Percentiles rank a stretch among this genome's conserved stretches.
These are phyloP conservation scores for Acaromyces ingoldii DNA, from an alignment of 1,284 basidiomycete species.

Conservation along the genomic window DNA sequence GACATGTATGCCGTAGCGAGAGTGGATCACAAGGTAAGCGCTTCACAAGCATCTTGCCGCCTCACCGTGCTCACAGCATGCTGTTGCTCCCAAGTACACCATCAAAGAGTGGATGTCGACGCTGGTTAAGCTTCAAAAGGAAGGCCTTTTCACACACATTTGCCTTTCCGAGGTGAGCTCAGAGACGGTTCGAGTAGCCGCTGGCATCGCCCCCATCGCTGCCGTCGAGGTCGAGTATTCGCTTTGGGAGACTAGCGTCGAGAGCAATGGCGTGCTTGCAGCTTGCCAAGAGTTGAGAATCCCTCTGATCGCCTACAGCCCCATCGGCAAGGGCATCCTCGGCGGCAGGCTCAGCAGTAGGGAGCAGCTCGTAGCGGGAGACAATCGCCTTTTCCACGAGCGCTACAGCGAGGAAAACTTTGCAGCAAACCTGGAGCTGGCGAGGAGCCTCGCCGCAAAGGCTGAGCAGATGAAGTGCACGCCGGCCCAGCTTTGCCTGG, in stretches of 20 bases:
- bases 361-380: slow-evolving; percentile 59
- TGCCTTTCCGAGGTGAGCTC: slow-evolving; percentile 38
- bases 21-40: slow-evolving; percentile 15
- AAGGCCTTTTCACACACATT: slow-evolving; percentile 40
- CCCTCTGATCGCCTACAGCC: slow-evolving; percentile 62
- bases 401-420: slow-evolving; percentile 58
- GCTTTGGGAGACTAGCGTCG: slow-evolving; percentile 58
- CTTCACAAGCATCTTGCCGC: neutral
- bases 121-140: slow-evolving; percentile 23
- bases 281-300: slow-evolving; percentile 56
- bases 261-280: slow-evolving; percentile 52
- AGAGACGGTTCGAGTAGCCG: slow-evolving; percentile 26
- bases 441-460: slow-evolving; percentile 53
- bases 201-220: slow-evolving; percentile 52
- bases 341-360: slow-evolving; percentile 59
- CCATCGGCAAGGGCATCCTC: slow-evolving; percentile 61
- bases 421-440: slow-evolving; percentile 60
- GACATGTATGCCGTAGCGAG: slow-evolving; percentile 41
- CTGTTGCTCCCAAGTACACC: slow-evolving; percentile 5
- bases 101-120: slow-evolving; percentile 26
- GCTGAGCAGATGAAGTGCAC: slow-evolving; percentile 51
- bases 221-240: slow-evolving; percentile 65
- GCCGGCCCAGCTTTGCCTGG: slow-evolving; percentile 60
- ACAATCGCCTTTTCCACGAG: slow-evolving; percentile 54
- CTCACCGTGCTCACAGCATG: neutral